Conservation (phyloP, 495 filamentous ascomycete species). For the Saxophila tyrrhenica region DNA sequence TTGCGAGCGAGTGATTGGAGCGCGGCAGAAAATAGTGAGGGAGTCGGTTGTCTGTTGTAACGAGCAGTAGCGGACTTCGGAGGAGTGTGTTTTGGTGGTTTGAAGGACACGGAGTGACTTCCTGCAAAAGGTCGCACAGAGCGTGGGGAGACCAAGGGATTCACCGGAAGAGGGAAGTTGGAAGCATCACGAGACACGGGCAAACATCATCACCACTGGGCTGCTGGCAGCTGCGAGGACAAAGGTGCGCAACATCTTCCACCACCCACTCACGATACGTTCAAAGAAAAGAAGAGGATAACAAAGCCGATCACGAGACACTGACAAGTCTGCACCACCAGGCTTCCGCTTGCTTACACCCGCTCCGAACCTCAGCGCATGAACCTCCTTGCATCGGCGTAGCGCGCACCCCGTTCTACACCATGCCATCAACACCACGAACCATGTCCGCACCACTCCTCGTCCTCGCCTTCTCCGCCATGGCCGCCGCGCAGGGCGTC, state of each 20-base stretch:
- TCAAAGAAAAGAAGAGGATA: constrained; percentile 2
- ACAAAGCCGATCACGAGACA: neutral
- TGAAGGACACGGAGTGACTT: too few species aligned
- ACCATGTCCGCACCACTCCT: constrained; percentile 6
- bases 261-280: neutral
- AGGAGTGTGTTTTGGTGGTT: neutral
- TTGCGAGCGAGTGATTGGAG: neutral
- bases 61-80: neutral
- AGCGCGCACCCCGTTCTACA: constrained; percentile 3
- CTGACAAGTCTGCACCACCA: neutral
- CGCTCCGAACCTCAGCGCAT: too few species aligned
- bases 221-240: constrained; percentile 17
- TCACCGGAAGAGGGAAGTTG: neutral
- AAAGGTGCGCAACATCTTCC: constrained; percentile 10
- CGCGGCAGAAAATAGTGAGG: neutral
- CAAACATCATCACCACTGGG: constrained; percentile 6
- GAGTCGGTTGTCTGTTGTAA: neutral
- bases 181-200: neutral
- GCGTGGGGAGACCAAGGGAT: neutral
- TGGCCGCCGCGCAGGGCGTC: neutral
- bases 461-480: constrained; percentile 3
- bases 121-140: too few species aligned
- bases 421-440: constrained; percentile 15
- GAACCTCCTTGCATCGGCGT: constrained; percentile 12
- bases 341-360: neutral